Evolutionary conservation across 495 filamentous ascomycete genomes (phyloP).

Genomic region (Penicillium arizonense): DNA sequence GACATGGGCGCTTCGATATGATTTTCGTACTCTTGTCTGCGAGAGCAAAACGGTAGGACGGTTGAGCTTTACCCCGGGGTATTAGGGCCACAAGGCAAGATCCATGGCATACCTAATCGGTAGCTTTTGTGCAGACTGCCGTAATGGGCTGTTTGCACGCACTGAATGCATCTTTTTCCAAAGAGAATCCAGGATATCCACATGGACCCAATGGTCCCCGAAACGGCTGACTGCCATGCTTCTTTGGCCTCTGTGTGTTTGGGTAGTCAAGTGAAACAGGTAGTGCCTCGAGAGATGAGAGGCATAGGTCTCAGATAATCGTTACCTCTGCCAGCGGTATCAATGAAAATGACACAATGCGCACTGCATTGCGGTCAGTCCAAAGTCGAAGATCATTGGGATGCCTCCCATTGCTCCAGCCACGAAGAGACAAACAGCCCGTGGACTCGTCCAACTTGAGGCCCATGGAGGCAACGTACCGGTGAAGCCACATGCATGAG

Average conservation of each 20-base stretch:
- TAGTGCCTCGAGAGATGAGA: constrained; percentile 34
- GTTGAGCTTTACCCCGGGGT: constrained; percentile 1
- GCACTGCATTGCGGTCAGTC: constrained; percentile 25
- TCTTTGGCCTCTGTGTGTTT: constrained; percentile 21
- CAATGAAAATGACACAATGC: constrained; percentile 12
- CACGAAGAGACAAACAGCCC: constrained; percentile 19
- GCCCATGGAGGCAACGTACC: constrained; percentile 8
- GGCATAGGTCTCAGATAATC: constrained; percentile 13
- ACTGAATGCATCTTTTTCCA: constrained; percentile 3
- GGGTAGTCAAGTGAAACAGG: constrained; percentile 39
- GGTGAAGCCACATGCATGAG: constrained; percentile 7
- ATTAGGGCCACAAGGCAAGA: neutral
- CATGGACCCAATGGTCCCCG: constrained; percentile 36
- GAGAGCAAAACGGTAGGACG: neutral
- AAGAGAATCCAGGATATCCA: constrained; percentile 52
- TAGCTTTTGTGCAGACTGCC: constrained; percentile 14
- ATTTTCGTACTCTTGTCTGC: neutral
- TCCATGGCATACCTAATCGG: neutral
- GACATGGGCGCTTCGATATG: constrained; percentile 7
- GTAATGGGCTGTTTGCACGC: constrained; percentile 34
- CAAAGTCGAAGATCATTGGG: constrained; percentile 22
- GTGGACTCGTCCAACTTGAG: constrained; percentile 22
- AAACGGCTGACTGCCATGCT: constrained; percentile 28
- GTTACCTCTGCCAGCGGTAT: constrained; percentile 11
- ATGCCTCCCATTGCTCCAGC: constrained; percentile 2